phyloP scores from a whole-genome alignment of 2,329 filamentous ascomycete genomes.

The Chrysosporium queenslandicum region DNA sequence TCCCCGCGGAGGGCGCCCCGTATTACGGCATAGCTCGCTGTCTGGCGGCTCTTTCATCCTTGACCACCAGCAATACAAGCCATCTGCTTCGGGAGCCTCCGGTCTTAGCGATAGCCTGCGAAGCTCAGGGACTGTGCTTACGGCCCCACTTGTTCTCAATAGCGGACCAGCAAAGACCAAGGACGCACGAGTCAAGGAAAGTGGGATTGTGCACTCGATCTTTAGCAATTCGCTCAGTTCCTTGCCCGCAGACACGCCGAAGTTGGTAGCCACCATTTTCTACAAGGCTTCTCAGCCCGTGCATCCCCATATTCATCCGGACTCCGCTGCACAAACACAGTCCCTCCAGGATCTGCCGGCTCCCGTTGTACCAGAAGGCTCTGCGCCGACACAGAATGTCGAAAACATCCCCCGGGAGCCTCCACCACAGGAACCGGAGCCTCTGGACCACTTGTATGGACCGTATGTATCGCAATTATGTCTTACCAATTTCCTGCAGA shows the following conservation, averaged over 20 bases:
- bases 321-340: constrained; percentile 29
- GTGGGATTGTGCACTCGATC: constrained; percentile 39
- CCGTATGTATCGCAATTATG: constrained; percentile 46
- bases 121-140: constrained; percentile 20
- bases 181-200: constrained; percentile 31
- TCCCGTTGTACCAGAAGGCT: constrained; percentile 37
- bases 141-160: constrained; percentile 24
- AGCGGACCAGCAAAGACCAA: constrained; percentile 30
- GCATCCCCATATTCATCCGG: constrained; percentile 41
- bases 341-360: constrained; percentile 28
- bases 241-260: constrained; percentile 33
- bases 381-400: constrained; percentile 43
- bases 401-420: constrained; percentile 47
- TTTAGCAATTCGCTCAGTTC: constrained; percentile 35
- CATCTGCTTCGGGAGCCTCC: constrained; percentile 23
- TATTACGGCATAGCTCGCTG: constrained; percentile 35
- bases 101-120: constrained; percentile 31
- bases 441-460: constrained; percentile 47
- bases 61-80: constrained; percentile 42
- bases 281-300: constrained; percentile 38
- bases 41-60: constrained; percentile 38
- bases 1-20: constrained; percentile 31
- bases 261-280: constrained; percentile 41
- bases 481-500: constrained; percentile 47
- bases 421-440: constrained; percentile 44